Conservation (phyloP, 2,329 filamentous ascomycete genomes). For the Exophiala bonariae region DNA sequence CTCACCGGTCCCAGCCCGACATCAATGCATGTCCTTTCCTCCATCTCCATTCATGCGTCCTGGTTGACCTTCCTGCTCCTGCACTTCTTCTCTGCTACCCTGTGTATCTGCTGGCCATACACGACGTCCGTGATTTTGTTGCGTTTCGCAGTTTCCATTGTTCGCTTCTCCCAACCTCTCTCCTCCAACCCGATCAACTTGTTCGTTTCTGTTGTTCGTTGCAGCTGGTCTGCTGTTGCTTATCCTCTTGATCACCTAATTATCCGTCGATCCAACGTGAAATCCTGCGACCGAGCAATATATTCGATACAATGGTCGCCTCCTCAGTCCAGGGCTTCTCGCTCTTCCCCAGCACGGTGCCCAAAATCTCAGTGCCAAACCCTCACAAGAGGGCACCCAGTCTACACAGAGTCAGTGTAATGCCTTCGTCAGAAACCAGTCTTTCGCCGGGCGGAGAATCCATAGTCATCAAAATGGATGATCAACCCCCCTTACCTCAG, state of each 20-base stretch:
- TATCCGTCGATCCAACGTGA: constrained; percentile 6
- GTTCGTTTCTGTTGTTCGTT: background rate
- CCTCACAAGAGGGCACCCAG: constrained; percentile 27
- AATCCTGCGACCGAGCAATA: no score
- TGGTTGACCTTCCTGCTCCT: constrained; percentile 5
- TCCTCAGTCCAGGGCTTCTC: constrained; percentile 19
- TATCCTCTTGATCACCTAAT: no score
- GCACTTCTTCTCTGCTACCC: constrained; percentile 9
- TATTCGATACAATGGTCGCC: constrained; percentile 21
- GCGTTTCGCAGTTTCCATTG: background rate
- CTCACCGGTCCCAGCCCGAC: background rate
- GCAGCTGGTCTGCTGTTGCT: constrained; percentile 25
- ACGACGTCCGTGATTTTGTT: background rate
- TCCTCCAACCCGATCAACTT: constrained; percentile 12
- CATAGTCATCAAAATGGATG: constrained; percentile 21
- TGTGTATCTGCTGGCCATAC: background rate
- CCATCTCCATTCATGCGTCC: constrained; percentile 4
- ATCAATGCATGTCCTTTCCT: no score
- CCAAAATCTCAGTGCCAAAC: constrained; percentile 25
- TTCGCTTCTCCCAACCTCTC: constrained; percentile 12
- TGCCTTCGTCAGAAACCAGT: constrained; percentile 13
- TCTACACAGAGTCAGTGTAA: constrained; percentile 21
- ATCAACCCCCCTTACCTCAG: constrained; percentile 17
- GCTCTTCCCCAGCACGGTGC: constrained; percentile 24
- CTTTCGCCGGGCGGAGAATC: constrained; percentile 18